Base-by-base conservation (phyloP, 495 filamentous ascomycete species). In the Aspergillus haitiensis region DNA sequence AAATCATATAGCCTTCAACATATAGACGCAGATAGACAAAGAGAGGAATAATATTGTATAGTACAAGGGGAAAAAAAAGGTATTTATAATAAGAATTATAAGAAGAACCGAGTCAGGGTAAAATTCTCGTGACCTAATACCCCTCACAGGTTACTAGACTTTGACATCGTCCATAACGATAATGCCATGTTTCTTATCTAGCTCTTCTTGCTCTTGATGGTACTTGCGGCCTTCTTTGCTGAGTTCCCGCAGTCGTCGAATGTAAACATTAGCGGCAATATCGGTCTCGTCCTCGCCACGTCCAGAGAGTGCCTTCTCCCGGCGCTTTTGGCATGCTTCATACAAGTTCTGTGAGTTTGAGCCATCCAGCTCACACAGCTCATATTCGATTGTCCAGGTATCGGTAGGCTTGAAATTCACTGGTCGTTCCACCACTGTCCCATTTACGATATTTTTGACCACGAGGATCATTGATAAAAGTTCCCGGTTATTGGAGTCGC, bases 321-420 rank as follows among this genome's bases (percentile, higher is more conserved):
- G 84, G 2, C 89, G 79, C 2, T 55, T 53, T 58, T 81, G 76
- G 32, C 79, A 71, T 49, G 68, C 66, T 13, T 75, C 27, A 63
- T 89, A 92, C 33, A 86, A 64, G 0, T 27, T 69, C 27, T 70
- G 63, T 3, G 81, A 82, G 4, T 68, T 50, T 0, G 53, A 18
- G 0, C 63, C 58, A 0, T 64, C 37, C 2, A 86, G 64, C 65
- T 94, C 88, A 46, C 78, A 72, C 34, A 97, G 69, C 27, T 83
- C 77, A 71, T 96, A 97, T 56, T 96, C 86, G 40, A 97, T 73
- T 0, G 72, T 70, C 93, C 94, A 98, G 2, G 74, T 70, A 61
- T 93, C 84, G 0, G 61, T 11, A 12, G 72, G 48, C 0, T 34
- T 62, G 44, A 95, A 68, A 1, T 78, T 48, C 1, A 69, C 51